Evolutionary conservation across 75 land plant species (phyloP).

Genomic region (Selaginella tamariscina): DNA sequence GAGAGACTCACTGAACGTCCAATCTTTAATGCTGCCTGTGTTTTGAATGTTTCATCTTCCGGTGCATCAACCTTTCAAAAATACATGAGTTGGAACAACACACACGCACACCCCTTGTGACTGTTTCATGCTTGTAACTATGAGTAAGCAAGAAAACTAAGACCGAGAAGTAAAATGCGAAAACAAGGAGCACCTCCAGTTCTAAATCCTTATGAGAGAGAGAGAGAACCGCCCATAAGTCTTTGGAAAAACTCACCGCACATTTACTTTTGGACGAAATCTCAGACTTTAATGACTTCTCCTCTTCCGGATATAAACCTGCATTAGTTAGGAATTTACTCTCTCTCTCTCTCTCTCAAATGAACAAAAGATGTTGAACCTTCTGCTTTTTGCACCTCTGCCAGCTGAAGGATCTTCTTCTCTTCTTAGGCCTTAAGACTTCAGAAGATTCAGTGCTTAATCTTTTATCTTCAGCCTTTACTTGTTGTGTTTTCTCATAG

Average conservation of each 20-base stretch:
- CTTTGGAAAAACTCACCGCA: conserved; percentile 7
- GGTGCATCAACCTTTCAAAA: no score
- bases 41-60: conserved; percentile 11
- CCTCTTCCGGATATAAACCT: background rate
- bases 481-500: no score
- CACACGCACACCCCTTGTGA: no score
- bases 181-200: no score
- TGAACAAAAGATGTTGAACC: background rate
- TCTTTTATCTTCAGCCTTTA: background rate
- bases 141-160: no score
- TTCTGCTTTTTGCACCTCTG: conserved; percentile 21
- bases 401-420: conserved; percentile 34
- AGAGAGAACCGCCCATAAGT: background rate
- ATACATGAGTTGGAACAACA: no score
- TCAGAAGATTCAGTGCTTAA: background rate
- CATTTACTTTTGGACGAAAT: background rate
- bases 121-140: no score
- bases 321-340: background rate
- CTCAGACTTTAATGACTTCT: background rate
- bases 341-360: no score
- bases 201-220: background rate
- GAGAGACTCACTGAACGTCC: background rate
- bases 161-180: no score
- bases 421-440: background rate
- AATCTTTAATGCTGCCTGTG: background rate